These are phyloP conservation scores for Penicillium sp. DNA, from an alignment of 2,329 filamentous ascomycete species.

Conservation along the genomic window DNA sequence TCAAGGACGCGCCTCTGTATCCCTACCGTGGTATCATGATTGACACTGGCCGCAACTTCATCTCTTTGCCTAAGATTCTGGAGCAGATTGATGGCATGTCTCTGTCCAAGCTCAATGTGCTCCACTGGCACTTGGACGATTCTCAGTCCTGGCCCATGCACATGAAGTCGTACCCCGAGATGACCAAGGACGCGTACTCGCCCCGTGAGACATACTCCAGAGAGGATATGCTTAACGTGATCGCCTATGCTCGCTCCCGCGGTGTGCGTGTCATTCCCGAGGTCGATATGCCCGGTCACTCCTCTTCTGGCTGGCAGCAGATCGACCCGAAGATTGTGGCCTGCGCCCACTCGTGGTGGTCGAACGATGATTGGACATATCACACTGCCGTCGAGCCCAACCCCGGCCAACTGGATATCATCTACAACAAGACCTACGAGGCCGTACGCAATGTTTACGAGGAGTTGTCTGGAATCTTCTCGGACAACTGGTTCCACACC, in stretches of 20 bases:
- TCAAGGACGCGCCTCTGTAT: conserved; percentile 54
- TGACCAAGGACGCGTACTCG: conserved; percentile 57
- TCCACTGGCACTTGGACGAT: conserved; percentile 60
- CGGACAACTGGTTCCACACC: conserved; percentile 57
- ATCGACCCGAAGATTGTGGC: conserved; percentile 58
- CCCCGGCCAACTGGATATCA: conserved; percentile 57
- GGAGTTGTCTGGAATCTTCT: conserved; percentile 53
- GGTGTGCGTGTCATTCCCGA: conserved; percentile 63
- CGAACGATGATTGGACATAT: conserved; percentile 55
- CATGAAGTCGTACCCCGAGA: conserved; percentile 51
- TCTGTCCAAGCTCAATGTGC: conserved; percentile 57
- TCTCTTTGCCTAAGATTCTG: conserved; percentile 51
- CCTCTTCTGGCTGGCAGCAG: conserved; percentile 56
- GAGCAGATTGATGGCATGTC: conserved; percentile 59
- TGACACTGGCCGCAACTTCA: conserved; percentile 57
- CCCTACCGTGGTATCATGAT: conserved; percentile 58
- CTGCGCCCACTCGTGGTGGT: conserved; percentile 61
- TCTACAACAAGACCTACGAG: conserved; percentile 58
- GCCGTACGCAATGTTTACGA: conserved; percentile 56
- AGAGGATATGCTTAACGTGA: conserved; percentile 44
- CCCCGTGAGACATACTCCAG: conserved; percentile 49
- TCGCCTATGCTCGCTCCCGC: conserved; percentile 54
- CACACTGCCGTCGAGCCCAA: conserved; percentile 60
- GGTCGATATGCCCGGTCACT: conserved; percentile 63
- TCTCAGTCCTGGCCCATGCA: conserved; percentile 58